phyloP scores from a whole-genome alignment of 257 asterid species.

The Rehmannia glutinosa region DNA sequence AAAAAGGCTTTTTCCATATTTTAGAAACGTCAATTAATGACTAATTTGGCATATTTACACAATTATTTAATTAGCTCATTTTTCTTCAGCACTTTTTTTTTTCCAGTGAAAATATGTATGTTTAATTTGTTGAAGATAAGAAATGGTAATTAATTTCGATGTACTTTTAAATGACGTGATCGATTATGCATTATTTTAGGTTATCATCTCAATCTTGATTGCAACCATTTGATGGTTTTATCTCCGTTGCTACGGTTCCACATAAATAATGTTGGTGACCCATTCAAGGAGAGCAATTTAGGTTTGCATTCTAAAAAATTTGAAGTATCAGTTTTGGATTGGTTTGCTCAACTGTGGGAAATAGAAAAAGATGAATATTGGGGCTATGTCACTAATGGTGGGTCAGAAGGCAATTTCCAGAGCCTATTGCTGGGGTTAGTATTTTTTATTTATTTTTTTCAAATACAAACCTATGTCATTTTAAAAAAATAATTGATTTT shows the following conservation, averaged over 20 bases:
- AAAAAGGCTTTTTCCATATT: too few species aligned
- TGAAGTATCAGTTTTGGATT: conserved; percentile 60
- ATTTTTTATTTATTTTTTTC: too few species aligned
- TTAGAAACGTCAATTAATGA: too few species aligned
- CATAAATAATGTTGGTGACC: conserved; percentile 57
- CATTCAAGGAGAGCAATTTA: conserved; percentile 48
- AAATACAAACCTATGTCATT: too few species aligned
- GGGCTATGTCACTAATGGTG: conserved; percentile 68
- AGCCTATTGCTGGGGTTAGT: conserved; percentile 57
- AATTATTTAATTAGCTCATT: too few species aligned
- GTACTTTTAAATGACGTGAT: neutral
- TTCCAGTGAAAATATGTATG: too few species aligned
- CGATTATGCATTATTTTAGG: neutral
- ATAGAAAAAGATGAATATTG: conserved; percentile 53
- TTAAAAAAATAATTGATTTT: too few species aligned
- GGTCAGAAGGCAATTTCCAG: conserved; percentile 66
- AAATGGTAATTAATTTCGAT: too few species aligned
- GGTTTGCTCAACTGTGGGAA: conserved; percentile 59
- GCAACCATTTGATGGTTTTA: neutral
- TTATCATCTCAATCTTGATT: neutral
- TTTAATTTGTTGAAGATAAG: too few species aligned
- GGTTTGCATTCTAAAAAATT: conserved; percentile 60
- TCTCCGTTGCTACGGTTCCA: conserved; percentile 43
- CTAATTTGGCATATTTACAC: too few species aligned
- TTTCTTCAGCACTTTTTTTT: too few species aligned